Evolutionary conservation across 345 rosid species (phyloP).

Genomic region (Ceriops zippeliana): DNA sequence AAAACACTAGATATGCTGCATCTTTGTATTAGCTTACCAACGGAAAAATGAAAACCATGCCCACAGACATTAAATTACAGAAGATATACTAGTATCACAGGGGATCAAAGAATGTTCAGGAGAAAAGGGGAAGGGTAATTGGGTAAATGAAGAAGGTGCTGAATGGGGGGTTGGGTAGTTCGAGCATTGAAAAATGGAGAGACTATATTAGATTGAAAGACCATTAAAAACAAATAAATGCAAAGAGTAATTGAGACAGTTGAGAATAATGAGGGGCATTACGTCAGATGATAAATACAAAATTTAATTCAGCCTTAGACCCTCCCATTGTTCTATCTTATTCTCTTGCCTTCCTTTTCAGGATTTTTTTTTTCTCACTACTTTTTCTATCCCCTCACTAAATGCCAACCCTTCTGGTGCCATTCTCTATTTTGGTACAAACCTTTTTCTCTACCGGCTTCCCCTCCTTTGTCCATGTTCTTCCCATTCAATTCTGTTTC

Average conservation of each 20-base stretch:
- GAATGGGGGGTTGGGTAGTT: slow-evolving; percentile 52
- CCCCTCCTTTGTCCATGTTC: slow-evolving; percentile 36
- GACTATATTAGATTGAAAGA: slow-evolving; percentile 49
- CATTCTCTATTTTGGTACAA: slow-evolving; percentile 45
- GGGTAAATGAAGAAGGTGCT: slow-evolving; percentile 26
- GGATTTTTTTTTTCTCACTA: slow-evolving; percentile 6
- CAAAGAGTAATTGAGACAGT: slow-evolving; percentile 89
- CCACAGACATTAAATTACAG: neutral
- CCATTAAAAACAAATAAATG: slow-evolving; percentile 91
- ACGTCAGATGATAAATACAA: slow-evolving; percentile 89
- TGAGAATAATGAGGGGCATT: slow-evolving; percentile 83
- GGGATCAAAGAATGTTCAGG: slow-evolving; percentile 10
- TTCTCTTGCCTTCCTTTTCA: slow-evolving; percentile 16
- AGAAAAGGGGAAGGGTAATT: slow-evolving; percentile 22
- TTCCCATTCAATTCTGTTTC: slow-evolving; percentile 41
- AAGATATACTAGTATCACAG: neutral
- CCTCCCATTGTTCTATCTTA: slow-evolving; percentile 21
- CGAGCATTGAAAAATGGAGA: slow-evolving; percentile 50
- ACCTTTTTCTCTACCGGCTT: slow-evolving; percentile 24
- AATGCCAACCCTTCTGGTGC: slow-evolving; percentile 57
- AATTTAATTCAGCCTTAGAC: slow-evolving; percentile 52
- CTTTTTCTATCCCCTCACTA: slow-evolving; percentile 40
- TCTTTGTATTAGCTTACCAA: neutral
- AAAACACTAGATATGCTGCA: too few relatives aligned
- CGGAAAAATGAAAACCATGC: neutral